phyloP scores from a whole-genome alignment of 1,284 basidiomycete species.

The Marasmius oreades region DNA sequence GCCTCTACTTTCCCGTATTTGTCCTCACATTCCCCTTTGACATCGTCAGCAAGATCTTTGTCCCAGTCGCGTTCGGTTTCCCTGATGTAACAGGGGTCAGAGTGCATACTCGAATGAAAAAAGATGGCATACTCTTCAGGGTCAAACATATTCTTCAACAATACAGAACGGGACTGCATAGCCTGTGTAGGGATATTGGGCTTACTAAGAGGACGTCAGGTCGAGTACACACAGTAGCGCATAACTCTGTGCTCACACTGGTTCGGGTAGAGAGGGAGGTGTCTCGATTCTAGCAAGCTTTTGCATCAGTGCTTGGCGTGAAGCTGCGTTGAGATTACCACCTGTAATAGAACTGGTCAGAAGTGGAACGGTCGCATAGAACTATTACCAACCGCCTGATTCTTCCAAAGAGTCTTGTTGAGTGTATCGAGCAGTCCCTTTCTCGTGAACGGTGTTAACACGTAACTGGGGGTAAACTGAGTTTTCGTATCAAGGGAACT shows the following conservation, averaged over 20 bases:
- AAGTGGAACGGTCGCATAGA: background rate
- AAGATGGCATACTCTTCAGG: constrained; percentile 79
- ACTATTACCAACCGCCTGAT: constrained; percentile 58
- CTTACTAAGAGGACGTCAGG: constrained; percentile 27
- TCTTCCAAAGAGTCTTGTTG: constrained; percentile 81
- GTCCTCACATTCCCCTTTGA: constrained; percentile 88
- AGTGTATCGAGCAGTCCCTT: constrained; percentile 71
- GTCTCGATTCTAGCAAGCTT: constrained; percentile 93
- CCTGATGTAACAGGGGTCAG: constrained; percentile 36
- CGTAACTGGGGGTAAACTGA: constrained; percentile 53
- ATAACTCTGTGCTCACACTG: constrained; percentile 45
- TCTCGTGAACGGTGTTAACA: constrained; percentile 90
- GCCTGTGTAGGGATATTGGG: constrained; percentile 66
- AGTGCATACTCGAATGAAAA: constrained; percentile 1
- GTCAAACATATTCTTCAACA: constrained; percentile 96
- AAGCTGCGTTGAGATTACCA: constrained; percentile 92
- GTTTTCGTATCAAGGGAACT: constrained; percentile 9
- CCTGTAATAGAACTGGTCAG: constrained; percentile 36
- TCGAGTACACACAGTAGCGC: constrained; percentile 1
- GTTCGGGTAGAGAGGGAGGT: constrained; percentile 50
- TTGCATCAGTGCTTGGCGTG: constrained; percentile 97
- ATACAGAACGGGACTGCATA: constrained; percentile 80
- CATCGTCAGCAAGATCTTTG: constrained; percentile 92
- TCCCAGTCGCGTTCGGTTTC: constrained; percentile 98
- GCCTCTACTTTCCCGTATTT: constrained; percentile 88